Base-by-base conservation (phyloP, 495 filamentous ascomycete species). In the Podospora pseudocomata region DNA sequence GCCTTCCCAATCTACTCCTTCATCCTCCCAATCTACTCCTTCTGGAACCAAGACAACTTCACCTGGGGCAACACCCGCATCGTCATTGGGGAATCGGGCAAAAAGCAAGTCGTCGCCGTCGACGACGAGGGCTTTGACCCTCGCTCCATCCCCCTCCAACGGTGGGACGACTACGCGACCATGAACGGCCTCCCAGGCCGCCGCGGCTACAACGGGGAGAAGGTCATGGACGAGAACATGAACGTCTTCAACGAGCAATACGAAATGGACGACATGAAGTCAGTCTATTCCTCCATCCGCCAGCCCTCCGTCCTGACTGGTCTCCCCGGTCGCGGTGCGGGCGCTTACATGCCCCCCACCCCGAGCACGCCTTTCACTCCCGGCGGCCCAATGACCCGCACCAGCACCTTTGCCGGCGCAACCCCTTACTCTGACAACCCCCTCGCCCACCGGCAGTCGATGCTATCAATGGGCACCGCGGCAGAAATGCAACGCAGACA, bases 31-130 rank as follows among this genome's bases (percentile, higher is more conserved):
- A 80, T 99, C 72, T 99, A 97, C 82, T 96, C 95, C 0, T 99
- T 99, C 88, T 99, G 95, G 95, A 94, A 96, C 75, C 93, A 97
- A 78, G 95, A 99, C 80, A 92, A 99, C 80, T 99, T 99, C 83
- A 86, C 89, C 6, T 99, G 95, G 95, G 95, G 95, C 85, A 98
- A 92, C 78, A 99, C 95, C 0, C 93, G 96, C 84, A 88, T 99
- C 69, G 95, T 99, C 74, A 90, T 98, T 71, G 94, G 91, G 44
- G 95, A 99, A 75, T 91, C 93, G 73, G 94, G 94, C 64, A 87
- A 87, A 70, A 97, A 95, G 80, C 90, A 95, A 70, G 81, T 97
- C 23, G 85, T 99, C 49, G 93, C 93, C 0, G 87, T 92, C 9
- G 90, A 93, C 61, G 94, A 97, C 67, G 92, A 95, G 71, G 86